phyloP scores from a whole-genome alignment of 345 rosid species.

The Ceriops tagal region DNA sequence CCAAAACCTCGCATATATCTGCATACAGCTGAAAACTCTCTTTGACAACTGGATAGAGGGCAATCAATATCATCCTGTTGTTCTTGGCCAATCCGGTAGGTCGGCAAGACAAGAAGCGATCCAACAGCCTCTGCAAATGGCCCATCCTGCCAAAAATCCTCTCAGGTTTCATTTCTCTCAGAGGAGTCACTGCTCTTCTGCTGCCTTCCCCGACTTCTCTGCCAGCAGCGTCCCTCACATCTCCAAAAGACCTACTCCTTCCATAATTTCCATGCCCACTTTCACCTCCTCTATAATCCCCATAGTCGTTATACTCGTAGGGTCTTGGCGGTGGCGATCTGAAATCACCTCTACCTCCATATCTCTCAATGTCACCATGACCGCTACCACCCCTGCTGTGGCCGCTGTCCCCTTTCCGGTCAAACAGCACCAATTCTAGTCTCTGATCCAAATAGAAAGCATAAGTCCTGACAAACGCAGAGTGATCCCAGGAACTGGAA shows the following conservation, averaged over 20 bases:
- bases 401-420: conserved; percentile 41
- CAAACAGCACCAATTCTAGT: conserved; percentile 57
- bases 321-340: conserved; percentile 67
- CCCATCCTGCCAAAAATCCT: conserved; percentile 77
- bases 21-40: conserved; percentile 85
- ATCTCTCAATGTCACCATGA: conserved; percentile 37
- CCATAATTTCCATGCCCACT: conserved; percentile 36
- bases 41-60: conserved; percentile 65
- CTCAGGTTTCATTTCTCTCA: conserved; percentile 72
- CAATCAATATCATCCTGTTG: conserved; percentile 64
- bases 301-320: conserved; percentile 50
- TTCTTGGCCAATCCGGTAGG: conserved; percentile 81
- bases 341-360: conserved; percentile 37
- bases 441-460: conserved; percentile 75
- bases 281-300: conserved; percentile 39
- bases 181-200: conserved; percentile 46
- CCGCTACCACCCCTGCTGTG: conserved; percentile 28
- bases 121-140: conserved; percentile 78
- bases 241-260: conserved; percentile 76
- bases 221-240: conserved; percentile 51
- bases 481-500: conserved; percentile 91
- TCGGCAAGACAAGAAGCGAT: conserved; percentile 72
- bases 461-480: conserved; percentile 71
- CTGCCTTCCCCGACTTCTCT: conserved; percentile 31
- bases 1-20: conserved; percentile 75